A percentile compares a stretch with the other conserved stretches of the same genome.
These are phyloP conservation scores for Phaseolus lunatus DNA, from an alignment of 306 rosid genomes.

Conservation along the genomic window DNA sequence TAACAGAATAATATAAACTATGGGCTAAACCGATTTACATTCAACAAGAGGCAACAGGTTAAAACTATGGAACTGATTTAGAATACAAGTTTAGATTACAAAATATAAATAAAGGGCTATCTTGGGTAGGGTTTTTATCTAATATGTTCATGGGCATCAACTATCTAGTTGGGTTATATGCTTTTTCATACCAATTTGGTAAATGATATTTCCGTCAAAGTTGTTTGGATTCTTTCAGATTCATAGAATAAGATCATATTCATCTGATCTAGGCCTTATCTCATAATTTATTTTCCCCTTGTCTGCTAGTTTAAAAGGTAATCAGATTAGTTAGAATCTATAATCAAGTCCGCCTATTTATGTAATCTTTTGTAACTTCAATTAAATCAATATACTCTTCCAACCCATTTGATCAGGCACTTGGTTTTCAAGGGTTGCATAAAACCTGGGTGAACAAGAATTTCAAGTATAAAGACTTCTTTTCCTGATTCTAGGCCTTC, in stretches of 20 bases:
- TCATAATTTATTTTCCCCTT: neutral
- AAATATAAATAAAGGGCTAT: neutral
- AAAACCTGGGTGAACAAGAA: neutral
- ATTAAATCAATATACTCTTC: too few relatives aligned
- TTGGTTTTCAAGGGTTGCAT: neutral
- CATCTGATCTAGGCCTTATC: neutral
- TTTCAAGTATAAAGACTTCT: neutral
- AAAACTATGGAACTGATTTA: neutral
- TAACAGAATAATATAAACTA: too few relatives aligned
- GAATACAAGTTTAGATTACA: neutral
- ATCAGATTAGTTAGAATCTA: neutral
- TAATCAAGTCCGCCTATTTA: neutral
- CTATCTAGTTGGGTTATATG: neutral
- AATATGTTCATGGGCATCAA: neutral
- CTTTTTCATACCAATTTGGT: neutral
- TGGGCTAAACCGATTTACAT: too few relatives aligned
- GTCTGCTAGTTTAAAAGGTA: neutral
- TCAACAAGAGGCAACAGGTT: too few relatives aligned
- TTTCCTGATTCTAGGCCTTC: neutral
- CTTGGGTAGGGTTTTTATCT: too few relatives aligned
- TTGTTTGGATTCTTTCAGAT: neutral
- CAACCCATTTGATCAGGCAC: neutral
- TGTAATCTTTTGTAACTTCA: too few relatives aligned
- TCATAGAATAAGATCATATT: neutral
- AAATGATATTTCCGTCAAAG: neutral